phyloP scores from a whole-genome alignment of 2,329 filamentous ascomycete species.

The Apiospora phragmitis region DNA sequence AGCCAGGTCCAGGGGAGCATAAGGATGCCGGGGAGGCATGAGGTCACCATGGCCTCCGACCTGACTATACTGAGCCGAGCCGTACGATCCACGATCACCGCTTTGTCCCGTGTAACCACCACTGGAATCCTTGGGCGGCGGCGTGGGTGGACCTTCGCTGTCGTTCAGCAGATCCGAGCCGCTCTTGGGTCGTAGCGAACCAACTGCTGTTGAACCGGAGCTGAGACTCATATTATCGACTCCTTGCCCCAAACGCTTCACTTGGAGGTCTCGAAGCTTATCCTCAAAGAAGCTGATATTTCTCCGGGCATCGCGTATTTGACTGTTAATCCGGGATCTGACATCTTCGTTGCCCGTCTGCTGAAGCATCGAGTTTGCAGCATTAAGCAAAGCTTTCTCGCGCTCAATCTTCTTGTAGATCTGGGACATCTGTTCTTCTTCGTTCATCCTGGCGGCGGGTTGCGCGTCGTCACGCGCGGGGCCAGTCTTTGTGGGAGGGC shows the following conservation, averaged over 20 bases:
- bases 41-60: conserved; percentile 67
- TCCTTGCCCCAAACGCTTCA: conserved; percentile 71
- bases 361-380: conserved; percentile 91
- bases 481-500: conserved; percentile 15
- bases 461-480: conserved; percentile 40
- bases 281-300: conserved; percentile 97
- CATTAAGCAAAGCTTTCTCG: conserved; percentile 92
- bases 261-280: conserved; percentile 82
- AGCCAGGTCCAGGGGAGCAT: conserved; percentile 70
- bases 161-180: conserved; percentile 44
- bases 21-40: conserved; percentile 81
- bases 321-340: conserved; percentile 84
- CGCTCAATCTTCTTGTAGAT: conserved; percentile 97
- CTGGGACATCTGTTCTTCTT: conserved; percentile 68
- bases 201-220: conserved; percentile 42
- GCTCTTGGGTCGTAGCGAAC: conserved; percentile 44
- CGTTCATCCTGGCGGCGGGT: conserved; percentile 55
- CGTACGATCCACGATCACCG: conserved; percentile 64
- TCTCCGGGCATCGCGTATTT: conserved; percentile 89
- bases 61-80: conserved; percentile 55
- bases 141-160: conserved; percentile 54
- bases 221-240: conserved; percentile 67
- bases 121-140: conserved; percentile 72
- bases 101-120: conserved; percentile 33
- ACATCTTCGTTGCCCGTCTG: conserved; percentile 93